Evolutionary conservation across 2,329 filamentous ascomycete genomes (phyloP).

Genomic region (Alternaria alternata): DNA sequence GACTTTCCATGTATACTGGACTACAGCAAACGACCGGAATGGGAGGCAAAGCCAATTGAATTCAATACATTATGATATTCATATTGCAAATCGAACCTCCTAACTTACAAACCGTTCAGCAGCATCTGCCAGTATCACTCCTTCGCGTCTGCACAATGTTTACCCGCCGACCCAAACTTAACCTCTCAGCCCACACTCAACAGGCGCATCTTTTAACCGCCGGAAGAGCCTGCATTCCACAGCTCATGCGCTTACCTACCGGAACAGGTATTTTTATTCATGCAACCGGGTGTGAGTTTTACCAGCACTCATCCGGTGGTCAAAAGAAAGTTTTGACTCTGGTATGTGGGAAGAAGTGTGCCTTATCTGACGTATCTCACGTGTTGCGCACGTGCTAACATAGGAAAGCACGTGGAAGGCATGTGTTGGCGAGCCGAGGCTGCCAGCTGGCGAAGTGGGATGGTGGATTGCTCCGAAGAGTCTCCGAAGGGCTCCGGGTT

Average conservation of each 20-base stretch:
- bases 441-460: neutral
- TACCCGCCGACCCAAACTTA: neutral
- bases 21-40: neutral
- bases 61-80: neutral
- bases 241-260: constrained; percentile 4
- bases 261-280: constrained; percentile 8
- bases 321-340: neutral
- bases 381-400: neutral
- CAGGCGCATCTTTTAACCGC: constrained; percentile 18
- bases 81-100: neutral
- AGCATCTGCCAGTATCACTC: neutral
- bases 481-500: neutral
- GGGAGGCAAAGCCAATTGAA: neutral
- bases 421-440: neutral
- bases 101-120: neutral
- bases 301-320: constrained; percentile 10
- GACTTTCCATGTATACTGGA: neutral
- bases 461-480: neutral
- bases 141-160: neutral
- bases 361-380: neutral
- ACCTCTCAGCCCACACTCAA: neutral
- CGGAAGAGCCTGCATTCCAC: constrained; percentile 17
- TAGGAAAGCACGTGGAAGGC: neutral
- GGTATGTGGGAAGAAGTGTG: neutral
- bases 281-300: constrained; percentile 5